Percentiles rank a stretch among this genome's conserved stretches.
Conservation (phyloP, 2,329 filamentous ascomycete genomes). For the Claviceps citrina region DNA sequence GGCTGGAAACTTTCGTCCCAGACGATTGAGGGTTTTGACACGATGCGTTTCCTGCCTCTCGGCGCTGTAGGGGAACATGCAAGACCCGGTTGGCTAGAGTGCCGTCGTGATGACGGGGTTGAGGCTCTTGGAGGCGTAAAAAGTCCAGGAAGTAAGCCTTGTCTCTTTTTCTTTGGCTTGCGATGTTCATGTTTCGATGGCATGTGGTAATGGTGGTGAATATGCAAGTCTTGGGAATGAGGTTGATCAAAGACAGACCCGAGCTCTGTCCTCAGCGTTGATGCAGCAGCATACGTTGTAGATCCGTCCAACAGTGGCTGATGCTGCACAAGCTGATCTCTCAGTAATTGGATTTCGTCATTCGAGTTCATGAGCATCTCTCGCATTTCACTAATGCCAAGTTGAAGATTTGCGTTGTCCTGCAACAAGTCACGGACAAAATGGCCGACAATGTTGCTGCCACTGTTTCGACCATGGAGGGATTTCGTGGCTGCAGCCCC, state of each 20-base stretch:
- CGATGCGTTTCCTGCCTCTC: slow-evolving; percentile 35
- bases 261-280: slow-evolving; percentile 58
- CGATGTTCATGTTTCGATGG: slow-evolving; percentile 44
- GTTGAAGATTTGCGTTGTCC: slow-evolving; percentile 86
- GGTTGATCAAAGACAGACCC: slow-evolving; percentile 28
- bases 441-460: slow-evolving; percentile 68
- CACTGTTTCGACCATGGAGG: slow-evolving; percentile 40
- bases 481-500: slow-evolving; percentile 60
- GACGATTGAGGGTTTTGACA: slow-evolving; percentile 31
- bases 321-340: slow-evolving; percentile 68
- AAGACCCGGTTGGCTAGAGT: slow-evolving; percentile 25
- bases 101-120: slow-evolving; percentile 19
- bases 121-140: slow-evolving; percentile 39
- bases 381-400: slow-evolving; percentile 78
- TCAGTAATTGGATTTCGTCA: slow-evolving; percentile 75
- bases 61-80: slow-evolving; percentile 24
- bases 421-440: slow-evolving; percentile 92
- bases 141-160: slow-evolving; percentile 43
- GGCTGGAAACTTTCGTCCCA: slow-evolving; percentile 36
- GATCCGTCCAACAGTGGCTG: slow-evolving; percentile 42
- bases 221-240: slow-evolving; percentile 61
- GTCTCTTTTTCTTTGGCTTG: slow-evolving; percentile 58
- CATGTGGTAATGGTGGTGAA: slow-evolving; percentile 87
- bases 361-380: slow-evolving; percentile 86
- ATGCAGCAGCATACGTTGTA: slow-evolving; percentile 24